Evolutionary conservation across 2,329 filamentous ascomycete species (phyloP), one percentile per base, ranked within the genome.

Genomic region (Epicoccum sorghinum): DNA sequence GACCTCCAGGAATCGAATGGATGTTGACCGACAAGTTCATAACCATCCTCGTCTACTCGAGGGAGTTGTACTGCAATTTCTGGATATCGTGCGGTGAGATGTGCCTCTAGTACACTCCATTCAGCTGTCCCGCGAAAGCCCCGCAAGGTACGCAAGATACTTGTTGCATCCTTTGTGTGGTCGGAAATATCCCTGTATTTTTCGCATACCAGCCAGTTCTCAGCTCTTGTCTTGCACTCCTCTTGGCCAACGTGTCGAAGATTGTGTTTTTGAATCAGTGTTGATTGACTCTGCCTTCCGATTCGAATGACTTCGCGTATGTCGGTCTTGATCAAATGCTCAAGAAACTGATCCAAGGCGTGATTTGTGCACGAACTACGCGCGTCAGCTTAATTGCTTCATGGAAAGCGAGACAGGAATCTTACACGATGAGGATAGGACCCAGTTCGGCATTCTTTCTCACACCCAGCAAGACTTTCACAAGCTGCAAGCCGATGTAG

Each of bases 401-500:
- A 3, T 18, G 18, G 24, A 24, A 13, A 39, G 24, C 27, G 37
- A 24, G 18, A 27, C 10, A 13, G 1, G 13, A 33, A 7, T 5
- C 66, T 62, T 61, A 72, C 66, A 69, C 66, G 18, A 68, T 59
- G 9, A 84, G 58, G 4, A 84, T 78, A 0, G 80, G 80, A 0
- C 80, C 79, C 0, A 83, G 58, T 0, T 66, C 47, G 0, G 62
- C 72, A 14, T 57, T 64, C 0, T 57, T 38, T 27, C 70, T 75
- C 49, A 73, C 70, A 76, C 80, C 9, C 76, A 88, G 64, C 5
- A 88, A 65, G 0, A 80, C 77, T 55, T 82, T 81, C 54, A 88
- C 80, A n/a, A 89, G 67, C 38, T 81, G 78, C 2, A 85, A 78
- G 3, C 86, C 87, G 0, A 82, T 78, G 58, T 82, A 89, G 4